Conservation (phyloP, 495 filamentous ascomycete species). For the Lasiosphaeris hirsuta region DNA sequence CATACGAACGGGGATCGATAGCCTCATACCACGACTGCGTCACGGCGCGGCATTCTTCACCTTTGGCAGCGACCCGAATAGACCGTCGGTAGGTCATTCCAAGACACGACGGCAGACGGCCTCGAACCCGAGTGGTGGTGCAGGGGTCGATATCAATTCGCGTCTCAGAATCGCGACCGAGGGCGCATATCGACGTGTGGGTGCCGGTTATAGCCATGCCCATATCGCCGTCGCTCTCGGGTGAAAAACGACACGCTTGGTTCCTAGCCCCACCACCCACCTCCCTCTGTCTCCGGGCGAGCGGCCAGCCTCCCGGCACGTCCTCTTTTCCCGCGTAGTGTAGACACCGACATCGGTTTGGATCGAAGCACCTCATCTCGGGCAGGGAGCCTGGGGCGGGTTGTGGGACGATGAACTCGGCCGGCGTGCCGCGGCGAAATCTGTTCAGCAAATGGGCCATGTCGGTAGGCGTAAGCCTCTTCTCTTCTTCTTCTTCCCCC, state of each 20-base stretch:
- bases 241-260: too few species aligned
- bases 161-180: neutral
- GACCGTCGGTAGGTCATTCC: neutral
- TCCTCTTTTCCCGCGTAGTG: neutral
- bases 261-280: too few species aligned
- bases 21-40: too few species aligned
- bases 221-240: neutral
- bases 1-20: too few species aligned
- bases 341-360: neutral
- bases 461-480: too few species aligned
- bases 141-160: neutral
- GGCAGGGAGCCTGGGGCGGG: neutral
- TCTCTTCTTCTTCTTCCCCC: too few species aligned
- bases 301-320: too few species aligned
- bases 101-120: neutral
- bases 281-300: too few species aligned
- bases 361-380: neutral
- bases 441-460: too few species aligned
- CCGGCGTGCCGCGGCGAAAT: neutral
- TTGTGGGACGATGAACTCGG: neutral
- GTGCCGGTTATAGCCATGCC: neutral
- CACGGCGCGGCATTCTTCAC: neutral
- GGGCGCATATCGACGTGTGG: neutral
- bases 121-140: neutral
- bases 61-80: neutral